Evolutionary conservation across 1,284 basidiomycete species (phyloP).

Genomic region (Fomes fomentarius): DNA sequence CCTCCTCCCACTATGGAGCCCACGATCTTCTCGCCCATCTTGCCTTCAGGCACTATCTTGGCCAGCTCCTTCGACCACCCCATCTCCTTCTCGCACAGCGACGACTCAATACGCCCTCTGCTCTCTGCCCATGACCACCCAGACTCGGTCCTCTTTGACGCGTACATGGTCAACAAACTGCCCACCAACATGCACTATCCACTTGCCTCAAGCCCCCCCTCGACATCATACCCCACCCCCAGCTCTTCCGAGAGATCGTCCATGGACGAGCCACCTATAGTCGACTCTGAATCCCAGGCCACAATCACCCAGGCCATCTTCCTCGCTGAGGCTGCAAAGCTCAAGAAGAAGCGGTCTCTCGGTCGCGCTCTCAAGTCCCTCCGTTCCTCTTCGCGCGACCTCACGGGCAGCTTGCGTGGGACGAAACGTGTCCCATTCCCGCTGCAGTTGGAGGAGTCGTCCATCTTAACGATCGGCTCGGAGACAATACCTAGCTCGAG

Average conservation of each 20-base stretch:
- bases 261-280: constrained; percentile 10
- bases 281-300: constrained; percentile 13
- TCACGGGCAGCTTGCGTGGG: constrained; percentile 6
- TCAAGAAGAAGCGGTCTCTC: constrained; percentile 24
- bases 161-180: constrained; percentile 13
- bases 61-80: constrained; percentile 6
- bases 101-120: constrained; percentile 14
- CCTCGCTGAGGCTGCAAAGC: constrained; percentile 5
- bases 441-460: constrained; percentile 12
- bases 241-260: constrained; percentile 16
- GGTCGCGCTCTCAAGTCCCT: constrained; percentile 22
- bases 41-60: constrained; percentile 3
- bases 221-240: constrained; percentile 4
- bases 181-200: constrained; percentile 2
- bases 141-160: constrained; percentile 13
- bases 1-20: constrained; percentile 17
- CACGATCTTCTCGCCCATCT: constrained; percentile 17
- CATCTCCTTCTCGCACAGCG: constrained; percentile 9
- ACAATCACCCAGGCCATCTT: constrained; percentile 18
- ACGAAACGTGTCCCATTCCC: constrained; percentile 6
- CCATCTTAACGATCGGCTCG: constrained; percentile 7
- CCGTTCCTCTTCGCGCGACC: constrained; percentile 12
- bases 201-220: not conserved
- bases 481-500: constrained; percentile 7
- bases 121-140: constrained; percentile 15